phyloP scores from a whole-genome alignment of 768 basidiomycete species.

The Psilocybe azurescens region DNA sequence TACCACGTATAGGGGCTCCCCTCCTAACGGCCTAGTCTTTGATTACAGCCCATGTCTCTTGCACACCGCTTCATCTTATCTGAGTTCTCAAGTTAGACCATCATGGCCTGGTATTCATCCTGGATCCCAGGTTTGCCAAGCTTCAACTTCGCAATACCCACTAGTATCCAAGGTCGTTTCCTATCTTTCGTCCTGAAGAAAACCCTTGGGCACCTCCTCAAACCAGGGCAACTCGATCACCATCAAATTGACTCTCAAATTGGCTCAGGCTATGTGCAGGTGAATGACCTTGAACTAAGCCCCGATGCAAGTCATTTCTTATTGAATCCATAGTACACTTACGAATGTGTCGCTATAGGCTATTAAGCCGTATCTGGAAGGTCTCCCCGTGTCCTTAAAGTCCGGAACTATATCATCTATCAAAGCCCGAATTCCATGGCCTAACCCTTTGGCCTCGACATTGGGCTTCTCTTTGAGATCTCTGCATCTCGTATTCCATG shows the following conservation, averaged over 20 bases:
- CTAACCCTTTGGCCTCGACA: constrained; percentile 79
- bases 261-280: constrained; percentile 87
- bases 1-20: background rate
- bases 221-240: constrained; percentile 87
- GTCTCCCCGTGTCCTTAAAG: constrained; percentile 69
- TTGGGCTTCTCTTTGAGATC: constrained; percentile 74
- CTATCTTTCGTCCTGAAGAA: constrained; percentile 88
- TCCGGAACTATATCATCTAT: constrained; percentile 78
- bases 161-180: constrained; percentile 84
- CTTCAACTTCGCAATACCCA: constrained; percentile 68
- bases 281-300: constrained; percentile 84
- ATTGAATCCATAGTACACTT: constrained; percentile 11
- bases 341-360: constrained; percentile 49
- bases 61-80: background rate
- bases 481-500: constrained; percentile 69
- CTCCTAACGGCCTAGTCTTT: background rate
- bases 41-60: background rate
- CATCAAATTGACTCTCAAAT: constrained; percentile 92
- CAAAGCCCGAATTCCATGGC: constrained; percentile 83
- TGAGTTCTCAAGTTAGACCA: background rate
- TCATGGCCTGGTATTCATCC: constrained; percentile 56
- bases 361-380: constrained; percentile 73
- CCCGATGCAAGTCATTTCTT: constrained; percentile 57
- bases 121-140: constrained; percentile 70
- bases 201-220: constrained; percentile 83